Evolutionary conservation across 129 eudicot genomes (phyloP).

Genomic region (Chrysanthemum makinoi): DNA sequence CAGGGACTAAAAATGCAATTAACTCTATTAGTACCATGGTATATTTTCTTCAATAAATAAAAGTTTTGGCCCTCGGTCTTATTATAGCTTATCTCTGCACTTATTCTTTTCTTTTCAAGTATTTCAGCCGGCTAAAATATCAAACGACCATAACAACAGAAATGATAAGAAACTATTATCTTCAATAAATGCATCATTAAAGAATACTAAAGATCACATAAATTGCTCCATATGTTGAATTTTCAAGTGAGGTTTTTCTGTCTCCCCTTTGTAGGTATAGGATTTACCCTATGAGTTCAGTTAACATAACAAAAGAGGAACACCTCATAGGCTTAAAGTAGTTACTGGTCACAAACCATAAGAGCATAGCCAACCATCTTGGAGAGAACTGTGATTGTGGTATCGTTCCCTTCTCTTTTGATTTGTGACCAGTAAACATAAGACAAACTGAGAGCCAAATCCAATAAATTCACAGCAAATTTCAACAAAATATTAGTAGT

Average conservation of each 20-base stretch:
- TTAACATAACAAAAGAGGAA: background rate
- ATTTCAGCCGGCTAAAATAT: slow-evolving; percentile 68
- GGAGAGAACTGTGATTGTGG: slow-evolving; percentile 71
- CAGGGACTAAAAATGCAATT: no score
- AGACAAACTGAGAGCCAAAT: slow-evolving; percentile 2
- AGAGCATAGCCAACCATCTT: slow-evolving; percentile 90
- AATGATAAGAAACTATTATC: background rate
- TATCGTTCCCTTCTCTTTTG: slow-evolving; percentile 71
- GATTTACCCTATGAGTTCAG: background rate
- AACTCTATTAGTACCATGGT: no score
- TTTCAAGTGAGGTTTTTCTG: background rate
- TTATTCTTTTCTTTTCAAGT: slow-evolving; percentile 69
- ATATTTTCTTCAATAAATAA: background rate
- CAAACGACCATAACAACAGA: slow-evolving; percentile 20
- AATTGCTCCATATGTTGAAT: no score
- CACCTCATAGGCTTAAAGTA: background rate
- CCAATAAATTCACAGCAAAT: slow-evolving; percentile 7
- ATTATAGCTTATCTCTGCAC: slow-evolving; percentile 48
- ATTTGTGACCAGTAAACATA: slow-evolving; percentile 33
- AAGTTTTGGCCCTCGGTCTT: no score
- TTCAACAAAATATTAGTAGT: background rate
- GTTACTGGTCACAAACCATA: slow-evolving; percentile 40
- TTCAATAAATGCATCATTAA: no score
- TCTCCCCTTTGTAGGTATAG: slow-evolving; percentile 1
- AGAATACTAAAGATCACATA: no score